Evolutionary conservation across 2,329 filamentous ascomycete genomes (phyloP).

Genomic region (Sphaerulina musiva): DNA sequence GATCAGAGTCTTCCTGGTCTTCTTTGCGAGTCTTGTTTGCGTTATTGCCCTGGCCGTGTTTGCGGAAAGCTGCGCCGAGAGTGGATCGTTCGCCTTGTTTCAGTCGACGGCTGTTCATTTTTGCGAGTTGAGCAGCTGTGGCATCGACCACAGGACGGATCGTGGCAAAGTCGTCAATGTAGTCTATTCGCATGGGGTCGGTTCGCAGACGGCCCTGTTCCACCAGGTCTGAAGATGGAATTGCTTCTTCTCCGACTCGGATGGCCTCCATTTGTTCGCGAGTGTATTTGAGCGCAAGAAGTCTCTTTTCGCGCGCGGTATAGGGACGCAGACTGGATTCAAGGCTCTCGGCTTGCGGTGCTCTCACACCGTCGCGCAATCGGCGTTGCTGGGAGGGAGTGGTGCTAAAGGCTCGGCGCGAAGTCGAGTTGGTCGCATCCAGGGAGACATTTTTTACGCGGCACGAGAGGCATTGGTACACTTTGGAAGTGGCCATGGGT

Average conservation of each 20-base stretch:
- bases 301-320: constrained; percentile 57
- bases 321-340: constrained; percentile 45
- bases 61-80: background rate
- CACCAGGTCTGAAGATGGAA: constrained; percentile 67
- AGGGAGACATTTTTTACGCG: constrained; percentile 21
- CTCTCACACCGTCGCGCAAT: constrained; percentile 21
- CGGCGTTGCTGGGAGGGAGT: constrained; percentile 36
- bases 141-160: constrained; percentile 74
- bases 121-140: constrained; percentile 32
- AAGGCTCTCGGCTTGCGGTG: constrained; percentile 17
- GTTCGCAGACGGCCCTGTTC: constrained; percentile 64
- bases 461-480: constrained; percentile 33
- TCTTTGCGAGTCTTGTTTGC: constrained; percentile 37
- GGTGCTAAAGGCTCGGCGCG: constrained; percentile 39
- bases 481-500: constrained; percentile 24
- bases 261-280: constrained; percentile 75
- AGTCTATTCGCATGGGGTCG: constrained; percentile 66
- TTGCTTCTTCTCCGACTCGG: constrained; percentile 69
- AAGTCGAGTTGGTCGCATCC: constrained; percentile 12
- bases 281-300: constrained; percentile 64
- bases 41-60: background rate
- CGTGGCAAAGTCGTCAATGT: constrained; percentile 75
- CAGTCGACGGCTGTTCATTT: constrained; percentile 55
- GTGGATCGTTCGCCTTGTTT: constrained; percentile 23
- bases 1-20: constrained; percentile 33